phyloP scores from a whole-genome alignment of 2,329 filamentous ascomycete species.

The Aureobasidium sp. region DNA sequence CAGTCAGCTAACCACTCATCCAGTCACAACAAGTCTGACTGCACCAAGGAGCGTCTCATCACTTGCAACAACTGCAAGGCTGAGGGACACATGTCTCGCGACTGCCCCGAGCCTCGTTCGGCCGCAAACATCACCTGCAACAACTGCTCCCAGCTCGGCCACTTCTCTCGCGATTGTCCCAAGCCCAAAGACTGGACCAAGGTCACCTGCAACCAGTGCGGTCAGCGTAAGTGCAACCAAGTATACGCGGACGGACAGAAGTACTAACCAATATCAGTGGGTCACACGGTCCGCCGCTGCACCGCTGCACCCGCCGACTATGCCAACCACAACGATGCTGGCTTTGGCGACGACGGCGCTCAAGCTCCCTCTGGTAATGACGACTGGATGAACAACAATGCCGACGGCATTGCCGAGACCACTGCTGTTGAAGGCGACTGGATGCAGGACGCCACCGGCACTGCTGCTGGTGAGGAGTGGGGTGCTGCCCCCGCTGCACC shows the following conservation, averaged over 20 bases:
- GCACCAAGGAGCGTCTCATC: not conserved
- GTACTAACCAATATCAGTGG: not conserved
- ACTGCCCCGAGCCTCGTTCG: slow-evolving; percentile 36
- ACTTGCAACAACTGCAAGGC: not conserved
- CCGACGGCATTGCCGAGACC: not conserved
- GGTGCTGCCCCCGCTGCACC: not conserved
- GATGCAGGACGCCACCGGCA: not conserved
- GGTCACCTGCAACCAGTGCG: slow-evolving; percentile 39
- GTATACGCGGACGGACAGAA: not conserved
- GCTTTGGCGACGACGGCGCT: not conserved
- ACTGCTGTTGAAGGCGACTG: not conserved
- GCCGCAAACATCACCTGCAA: slow-evolving; percentile 28
- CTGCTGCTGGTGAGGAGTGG: not conserved
- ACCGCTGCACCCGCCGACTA: not conserved
- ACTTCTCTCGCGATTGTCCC: slow-evolving; percentile 57
- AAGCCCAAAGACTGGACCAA: slow-evolving; percentile 45
- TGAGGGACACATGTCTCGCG: not conserved
- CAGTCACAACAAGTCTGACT: slow-evolving; percentile 22
- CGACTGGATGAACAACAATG: not conserved
- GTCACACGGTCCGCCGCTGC: slow-evolving; percentile 7
- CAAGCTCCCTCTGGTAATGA: not conserved
- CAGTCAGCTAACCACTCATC: slow-evolving; percentile 27
- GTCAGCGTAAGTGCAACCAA: slow-evolving; percentile 18
- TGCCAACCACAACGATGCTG: not conserved
- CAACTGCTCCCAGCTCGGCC: slow-evolving; percentile 48